Evolutionary conservation across 257 asterid genomes (phyloP), one percentile per base, ranked within the genome.

Genomic region (Asclepias syriaca): DNA sequence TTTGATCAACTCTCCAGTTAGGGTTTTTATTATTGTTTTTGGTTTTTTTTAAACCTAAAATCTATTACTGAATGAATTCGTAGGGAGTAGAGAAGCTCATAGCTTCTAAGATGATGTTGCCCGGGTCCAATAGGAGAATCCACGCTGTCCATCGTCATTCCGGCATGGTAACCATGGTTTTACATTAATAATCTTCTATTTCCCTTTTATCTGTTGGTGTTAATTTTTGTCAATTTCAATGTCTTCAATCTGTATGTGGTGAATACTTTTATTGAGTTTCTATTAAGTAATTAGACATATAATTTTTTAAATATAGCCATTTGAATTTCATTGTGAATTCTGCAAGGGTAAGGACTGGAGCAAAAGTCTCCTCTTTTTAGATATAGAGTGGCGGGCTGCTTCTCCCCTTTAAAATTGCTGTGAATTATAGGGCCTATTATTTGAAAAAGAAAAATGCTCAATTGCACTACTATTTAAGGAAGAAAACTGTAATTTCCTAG

Each of bases 71-170:
- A 46, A 46, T 66, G 18, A n/a, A 37, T 9, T 50, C 37, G 37
- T 53, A 92, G 98, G 98, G 98, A 54, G 97, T 92, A 72, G 98
- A 92, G 83, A 92, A 92, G 86, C 79, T 92, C 79, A 92, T 92
- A 66, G 90, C 96, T 8, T 92, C 97, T 9, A 90, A 90, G 84
- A 92, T 92, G 97, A 90, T 92, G 97, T 74, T 92, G 61, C 88
- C 97, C 6, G 93, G 98, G 14, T 92, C 98, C 49, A 92, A 92
- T 80, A 75, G 98, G 58, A 84, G 98, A 79, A 90, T 92, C 65
- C 97, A 92, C 74, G 83, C 96, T 12, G 97, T 92, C 81, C 96
- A 90, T 78, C 92, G 91, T 66, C 96, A 92, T 75, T 81, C 98
- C 16, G 97, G 98, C 81, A 87, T 90, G 96, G 98, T 92, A 85